phyloP scores from a whole-genome alignment of 2,329 filamentous ascomycete genomes.

The Septoria linicola region DNA sequence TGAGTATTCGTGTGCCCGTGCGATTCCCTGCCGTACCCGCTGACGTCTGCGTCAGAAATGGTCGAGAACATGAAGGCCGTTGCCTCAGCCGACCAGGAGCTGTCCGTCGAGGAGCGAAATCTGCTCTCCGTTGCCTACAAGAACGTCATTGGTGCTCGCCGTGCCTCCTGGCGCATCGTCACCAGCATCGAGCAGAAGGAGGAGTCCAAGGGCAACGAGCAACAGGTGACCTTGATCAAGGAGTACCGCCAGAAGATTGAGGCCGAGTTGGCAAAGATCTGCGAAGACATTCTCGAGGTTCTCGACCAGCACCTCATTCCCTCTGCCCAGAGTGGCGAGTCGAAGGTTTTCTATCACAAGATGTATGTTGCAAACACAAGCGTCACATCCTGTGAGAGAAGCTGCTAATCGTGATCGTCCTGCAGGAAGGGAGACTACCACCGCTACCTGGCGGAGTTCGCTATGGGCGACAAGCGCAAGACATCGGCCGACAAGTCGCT shows the following conservation, averaged over 20 bases:
- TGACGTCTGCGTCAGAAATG: slow-evolving; percentile 71
- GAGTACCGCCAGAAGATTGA: slow-evolving; percentile 99
- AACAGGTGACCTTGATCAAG: slow-evolving; percentile 88
- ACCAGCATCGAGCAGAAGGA: slow-evolving; percentile 99
- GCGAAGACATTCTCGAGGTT: slow-evolving; percentile 93
- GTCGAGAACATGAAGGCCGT: slow-evolving; percentile 99
- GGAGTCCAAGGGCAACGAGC: slow-evolving; percentile 95
- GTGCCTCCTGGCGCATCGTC: slow-evolving; percentile 97
- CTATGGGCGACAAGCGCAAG: slow-evolving; percentile 91
- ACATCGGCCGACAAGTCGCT: slow-evolving; percentile 88
- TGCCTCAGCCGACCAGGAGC: slow-evolving; percentile 70
- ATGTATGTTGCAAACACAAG: slow-evolving; percentile 62
- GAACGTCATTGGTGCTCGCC: slow-evolving; percentile 95
- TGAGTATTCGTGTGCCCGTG: slow-evolving; percentile 43
- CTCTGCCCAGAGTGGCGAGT: slow-evolving; percentile 91
- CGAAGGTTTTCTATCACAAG: slow-evolving; percentile 99
- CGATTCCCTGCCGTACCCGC: slow-evolving; percentile 40
- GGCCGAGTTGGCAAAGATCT: slow-evolving; percentile 93
- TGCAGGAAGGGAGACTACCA: slow-evolving; percentile 98
- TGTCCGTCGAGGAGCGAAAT: slow-evolving; percentile 89
- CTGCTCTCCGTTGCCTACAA: slow-evolving; percentile 97
- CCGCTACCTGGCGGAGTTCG: slow-evolving; percentile 97
- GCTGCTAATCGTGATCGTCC: slow-evolving; percentile 18
- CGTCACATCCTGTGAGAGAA: background rate
- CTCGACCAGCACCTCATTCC: slow-evolving; percentile 92